Evolutionary conservation across 257 asterid species (phyloP).

Genomic region (Fraxinus cuspidata): DNA sequence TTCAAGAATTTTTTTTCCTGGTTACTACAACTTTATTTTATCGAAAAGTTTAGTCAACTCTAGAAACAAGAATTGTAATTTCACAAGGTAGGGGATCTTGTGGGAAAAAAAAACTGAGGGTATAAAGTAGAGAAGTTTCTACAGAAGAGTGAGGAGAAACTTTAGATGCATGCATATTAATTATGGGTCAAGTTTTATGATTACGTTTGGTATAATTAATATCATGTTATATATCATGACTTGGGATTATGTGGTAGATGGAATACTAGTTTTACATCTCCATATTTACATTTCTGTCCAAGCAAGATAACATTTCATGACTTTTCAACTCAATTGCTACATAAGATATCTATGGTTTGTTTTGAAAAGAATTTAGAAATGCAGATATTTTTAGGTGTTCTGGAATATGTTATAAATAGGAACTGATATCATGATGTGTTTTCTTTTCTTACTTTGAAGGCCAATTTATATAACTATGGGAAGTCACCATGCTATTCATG

Average conservation of each 20-base stretch:
- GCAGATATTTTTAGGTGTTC: not conserved
- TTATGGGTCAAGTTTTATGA: not conserved
- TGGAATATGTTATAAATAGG: not conserved
- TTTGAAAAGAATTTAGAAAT: not conserved
- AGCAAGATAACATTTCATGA: not conserved
- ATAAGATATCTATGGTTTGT: not conserved
- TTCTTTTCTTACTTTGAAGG: not conserved
- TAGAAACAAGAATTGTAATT: not conserved
- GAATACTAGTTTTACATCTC: not conserved
- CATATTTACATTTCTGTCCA: not conserved
- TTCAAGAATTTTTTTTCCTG: conserved; percentile 6
- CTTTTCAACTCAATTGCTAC: not conserved
- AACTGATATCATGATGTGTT: not conserved
- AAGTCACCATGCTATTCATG: not conserved
- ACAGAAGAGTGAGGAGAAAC: not conserved
- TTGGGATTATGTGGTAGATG: not conserved
- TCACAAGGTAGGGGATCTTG: not conserved
- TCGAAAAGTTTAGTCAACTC: conserved; percentile 4
- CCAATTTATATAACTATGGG: not conserved
- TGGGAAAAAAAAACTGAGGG: not conserved
- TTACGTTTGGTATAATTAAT: not conserved
- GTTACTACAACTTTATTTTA: conserved; percentile 1
- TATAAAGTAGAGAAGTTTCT: not conserved
- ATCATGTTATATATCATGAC: not conserved
- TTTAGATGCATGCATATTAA: not conserved